A percentile compares a stretch with the other conserved stretches of the same genome.
These are phyloP conservation scores for Neotropicomus parvogracilis DNA, from an alignment of 1,284 basidiomycete species.

Conservation along the genomic window DNA sequence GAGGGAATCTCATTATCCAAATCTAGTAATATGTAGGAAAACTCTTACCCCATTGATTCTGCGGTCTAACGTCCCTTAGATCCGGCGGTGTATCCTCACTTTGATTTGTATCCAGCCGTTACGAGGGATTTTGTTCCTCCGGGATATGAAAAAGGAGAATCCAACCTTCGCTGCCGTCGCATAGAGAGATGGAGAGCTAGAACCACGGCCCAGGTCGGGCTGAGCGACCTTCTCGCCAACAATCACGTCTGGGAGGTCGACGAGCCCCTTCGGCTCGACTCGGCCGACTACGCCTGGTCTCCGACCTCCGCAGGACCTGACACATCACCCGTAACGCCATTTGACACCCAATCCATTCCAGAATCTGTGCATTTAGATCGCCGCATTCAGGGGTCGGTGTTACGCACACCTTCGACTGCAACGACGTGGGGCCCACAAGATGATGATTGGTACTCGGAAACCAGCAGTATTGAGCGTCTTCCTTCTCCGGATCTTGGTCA, in stretches of 20 bases:
- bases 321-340: conserved; percentile 40
- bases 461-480: conserved; percentile 13
- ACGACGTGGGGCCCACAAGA: conserved; percentile 35
- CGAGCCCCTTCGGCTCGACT: conserved; percentile 41
- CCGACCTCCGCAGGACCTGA: conserved; percentile 62
- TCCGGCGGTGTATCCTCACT: conserved; percentile 31
- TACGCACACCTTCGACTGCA: conserved; percentile 46
- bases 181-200: conserved; percentile 20
- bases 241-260: conserved; percentile 20
- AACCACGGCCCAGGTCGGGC: conserved; percentile 14
- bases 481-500: conserved; percentile 36
- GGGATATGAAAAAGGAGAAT: conserved; percentile 1
- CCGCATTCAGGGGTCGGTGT: conserved; percentile 55
- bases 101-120: conserved; percentile 29
- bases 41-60: background rate
- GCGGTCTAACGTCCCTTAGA: conserved; percentile 19
- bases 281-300: conserved; percentile 69
- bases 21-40: conserved; percentile 26
- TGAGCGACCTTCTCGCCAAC: conserved; percentile 14
- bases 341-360: conserved; percentile 35
- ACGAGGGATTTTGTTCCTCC: background rate
- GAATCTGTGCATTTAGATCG: conserved; percentile 57
- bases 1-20: conserved; percentile 19
- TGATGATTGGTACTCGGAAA: conserved; percentile 18
- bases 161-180: conserved; percentile 12